Evolutionary conservation across 2,329 filamentous ascomycete genomes (phyloP).

Genomic region (Aschersonia sp.): DNA sequence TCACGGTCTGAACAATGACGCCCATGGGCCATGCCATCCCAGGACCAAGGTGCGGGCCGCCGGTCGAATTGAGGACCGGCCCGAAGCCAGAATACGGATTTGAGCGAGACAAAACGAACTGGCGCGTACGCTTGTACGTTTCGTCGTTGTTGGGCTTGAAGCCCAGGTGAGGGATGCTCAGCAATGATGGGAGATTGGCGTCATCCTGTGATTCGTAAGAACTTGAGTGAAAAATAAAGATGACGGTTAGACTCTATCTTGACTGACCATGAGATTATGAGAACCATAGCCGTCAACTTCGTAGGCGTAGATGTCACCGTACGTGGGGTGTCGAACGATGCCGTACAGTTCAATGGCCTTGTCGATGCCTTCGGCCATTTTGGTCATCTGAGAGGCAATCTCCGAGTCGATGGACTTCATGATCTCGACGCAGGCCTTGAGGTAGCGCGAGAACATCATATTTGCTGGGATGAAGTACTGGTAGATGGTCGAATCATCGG

Average conservation of each 20-base stretch:
- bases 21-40: conserved; percentile 82
- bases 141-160: conserved; percentile 41
- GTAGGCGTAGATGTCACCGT: conserved; percentile 52
- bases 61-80: conserved; percentile 34
- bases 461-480: conserved; percentile 86
- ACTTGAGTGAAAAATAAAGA: too few species aligned
- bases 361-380: conserved; percentile 40
- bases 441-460: conserved; percentile 62
- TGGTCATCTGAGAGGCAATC: conserved; percentile 42
- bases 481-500: conserved; percentile 74
- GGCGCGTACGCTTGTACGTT: conserved; percentile 60
- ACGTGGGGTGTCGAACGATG: conserved; percentile 45
- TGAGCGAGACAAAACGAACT: conserved; percentile 54
- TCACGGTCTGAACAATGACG: conserved; percentile 66
- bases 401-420: conserved; percentile 30
- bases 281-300: conserved; percentile 57
- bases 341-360: conserved; percentile 57
- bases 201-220: conserved; percentile 28
- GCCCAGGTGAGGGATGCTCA: conserved; percentile 46
- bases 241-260: not conserved
- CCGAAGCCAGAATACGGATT: conserved; percentile 60
- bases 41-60: conserved; percentile 40
- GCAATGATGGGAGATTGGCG: conserved; percentile 46
- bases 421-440: conserved; percentile 33
- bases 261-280: conserved; percentile 36